Base-by-base conservation (phyloP, 2,329 filamentous ascomycete species). In the Rutstroemia sp. region DNA sequence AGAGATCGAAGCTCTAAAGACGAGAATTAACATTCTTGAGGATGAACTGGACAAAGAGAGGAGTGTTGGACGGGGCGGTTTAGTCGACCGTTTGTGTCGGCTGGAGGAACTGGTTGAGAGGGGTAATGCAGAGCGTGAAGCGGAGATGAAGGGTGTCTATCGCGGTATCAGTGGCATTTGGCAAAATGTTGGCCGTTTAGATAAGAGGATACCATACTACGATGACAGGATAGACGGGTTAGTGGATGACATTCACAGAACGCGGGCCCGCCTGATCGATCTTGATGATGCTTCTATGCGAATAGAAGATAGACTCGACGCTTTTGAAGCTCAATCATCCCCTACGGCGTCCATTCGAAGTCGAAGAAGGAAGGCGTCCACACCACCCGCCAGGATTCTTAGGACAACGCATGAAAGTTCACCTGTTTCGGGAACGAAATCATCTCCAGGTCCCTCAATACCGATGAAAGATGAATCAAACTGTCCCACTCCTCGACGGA, bases 211-310 rank as follows among this genome's bases (percentile, higher is more conserved):
- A 73, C 79, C 63, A 70, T 73, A 58, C 62, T 82, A 59, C 45
- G 79, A 83, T 60, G 80, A 83, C 64, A 76, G 78, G 42, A 72
- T 83, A 42, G 78, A 80, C 52, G 73, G 69, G 37, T 67, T 81
- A 16, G 76, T 75, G 51, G 75, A 77, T 56, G 64, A 68, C 41
- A 64, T 63, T 3, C 63, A 67, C 34, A 60, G 63, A 48, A 63
- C 69, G n/a, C 57, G 59, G n/a, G 64, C 62, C 44, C 62, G 63
- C n/a, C 39, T 69, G 41, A 67, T 66, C 21, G 68, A 69, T 38
- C 50, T 69, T 10, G 68, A 69, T 42, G 67, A 70, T 63, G 66
- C 67, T 3, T 65, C 67, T n/a, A 69, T 69, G 63, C 58, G 65
- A 37, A 61, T 71, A 45, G 69, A 72, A 58, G 59, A 67, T 57